Base-by-base conservation (phyloP, 2,329 filamentous ascomycete species). In the Didymella exigua region DNA sequence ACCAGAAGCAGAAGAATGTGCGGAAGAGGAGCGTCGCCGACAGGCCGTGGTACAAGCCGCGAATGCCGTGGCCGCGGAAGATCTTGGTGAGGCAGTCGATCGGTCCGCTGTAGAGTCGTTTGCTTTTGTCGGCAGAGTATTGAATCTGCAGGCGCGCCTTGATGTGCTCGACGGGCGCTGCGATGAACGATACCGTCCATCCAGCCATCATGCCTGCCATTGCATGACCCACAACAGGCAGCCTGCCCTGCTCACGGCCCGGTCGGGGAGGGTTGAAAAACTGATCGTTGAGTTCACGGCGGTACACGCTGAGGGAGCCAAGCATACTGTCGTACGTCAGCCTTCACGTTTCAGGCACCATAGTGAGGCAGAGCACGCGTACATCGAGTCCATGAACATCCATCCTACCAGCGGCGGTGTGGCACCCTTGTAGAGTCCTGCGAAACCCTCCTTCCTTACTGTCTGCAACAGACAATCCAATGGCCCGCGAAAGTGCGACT, bases 1-100 rank as follows among this genome's bases (percentile, higher is more conserved):
- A 99, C 93, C 93, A 98, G 79, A 89, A 95, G 82, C 96, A 97
- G 82, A 99, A 99, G 78, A 93, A 96, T 13, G 87, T 86, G 16
- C 95, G 85, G 79, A 98, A 98, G 42, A 98, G 76, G 43, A 98
- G 79, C 0, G 95, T 98, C 1, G 95, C 90, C 31, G 77, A 80
- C 11, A 99, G 82, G 0, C 95, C 95, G 71, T 91, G 92, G 75
- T 93, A 99, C 7, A 99, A 75, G 30, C 93, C 95, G 19, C 76
- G 72, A 2, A 97, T 67, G 40, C 95, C 93, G 73, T 98, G 91
- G 45, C 58, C 64, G 1, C 51, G 52, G 37, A 57, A 62, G 31
- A 68, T 86, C 76, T 91, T 93, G 63, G 76, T 77, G 31, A 88
- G 75, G 73, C 91, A 96, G 77, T 98, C 93, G 44, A 98, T 81